Conservation (phyloP, 441 rosid genomes). For the Arabidopsis hybrid region DNA sequence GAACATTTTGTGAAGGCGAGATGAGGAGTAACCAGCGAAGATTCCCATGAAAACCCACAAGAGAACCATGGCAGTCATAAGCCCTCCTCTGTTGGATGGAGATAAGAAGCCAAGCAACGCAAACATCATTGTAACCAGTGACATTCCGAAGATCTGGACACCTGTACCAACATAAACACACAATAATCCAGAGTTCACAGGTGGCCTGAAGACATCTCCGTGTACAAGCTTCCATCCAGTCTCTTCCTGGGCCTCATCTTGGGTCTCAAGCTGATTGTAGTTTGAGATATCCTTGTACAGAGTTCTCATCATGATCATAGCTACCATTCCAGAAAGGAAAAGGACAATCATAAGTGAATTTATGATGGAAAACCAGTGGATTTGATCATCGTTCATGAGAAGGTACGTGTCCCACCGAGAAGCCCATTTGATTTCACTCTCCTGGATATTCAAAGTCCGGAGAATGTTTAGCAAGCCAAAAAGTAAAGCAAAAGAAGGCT, state of each 20-base stretch:
- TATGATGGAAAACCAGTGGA: conserved; percentile 97
- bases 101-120: conserved; percentile 92
- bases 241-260: conserved; percentile 97
- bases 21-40: conserved; percentile 90
- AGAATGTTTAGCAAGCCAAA: conserved; percentile 16
- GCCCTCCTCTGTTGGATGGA: conserved; percentile 98
- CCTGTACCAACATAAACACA: conserved; percentile 95
- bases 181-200: conserved; percentile 74
- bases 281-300: conserved; percentile 90
- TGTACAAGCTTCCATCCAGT: conserved; percentile 98
- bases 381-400: conserved; percentile 97
- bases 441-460: conserved; percentile 48
- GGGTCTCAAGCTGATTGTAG: conserved; percentile 92
- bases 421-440: conserved; percentile 97
- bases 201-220: conserved; percentile 95
- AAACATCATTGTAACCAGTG: conserved; percentile 97
- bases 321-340: conserved; percentile 97
- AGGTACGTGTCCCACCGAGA: conserved; percentile 99
- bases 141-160: conserved; percentile 89
- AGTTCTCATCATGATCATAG: conserved; percentile 99
- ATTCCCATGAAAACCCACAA: conserved; percentile 98
- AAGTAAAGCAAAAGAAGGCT: conserved; percentile 12
- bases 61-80: conserved; percentile 98
- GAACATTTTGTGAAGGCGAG: conserved; percentile 89
- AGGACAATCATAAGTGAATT: conserved; percentile 96